Evolutionary conservation across 441 rosid genomes (phyloP).

Genomic region (Gossypium gossypioides): DNA sequence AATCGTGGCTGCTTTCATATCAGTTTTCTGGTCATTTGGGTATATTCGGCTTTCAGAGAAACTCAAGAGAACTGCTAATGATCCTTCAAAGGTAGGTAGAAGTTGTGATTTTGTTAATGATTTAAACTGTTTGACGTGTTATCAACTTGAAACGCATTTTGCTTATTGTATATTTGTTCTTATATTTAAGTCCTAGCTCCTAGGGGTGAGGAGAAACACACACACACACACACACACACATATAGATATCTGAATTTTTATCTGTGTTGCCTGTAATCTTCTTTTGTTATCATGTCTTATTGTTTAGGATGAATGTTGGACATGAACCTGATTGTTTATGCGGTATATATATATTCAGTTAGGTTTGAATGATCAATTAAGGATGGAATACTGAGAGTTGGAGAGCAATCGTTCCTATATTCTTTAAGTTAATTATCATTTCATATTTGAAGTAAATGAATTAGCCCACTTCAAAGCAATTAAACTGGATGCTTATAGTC

Average conservation of each 20-base stretch:
- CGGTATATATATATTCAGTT: neutral
- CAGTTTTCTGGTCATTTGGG: slow-evolving; percentile 91
- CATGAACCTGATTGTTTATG: neutral
- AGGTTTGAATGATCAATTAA: neutral
- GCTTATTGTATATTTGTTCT: neutral
- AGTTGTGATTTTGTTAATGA: neutral
- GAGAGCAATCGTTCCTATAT: neutral
- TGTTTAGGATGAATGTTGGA: neutral
- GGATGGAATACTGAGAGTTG: neutral
- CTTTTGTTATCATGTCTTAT: neutral
- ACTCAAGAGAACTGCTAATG: slow-evolving; percentile 59
- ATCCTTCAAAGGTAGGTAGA: slow-evolving; percentile 75
- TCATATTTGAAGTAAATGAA: neutral
- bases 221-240: too few species aligned
- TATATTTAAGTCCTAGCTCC: neutral
- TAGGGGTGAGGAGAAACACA: neutral
- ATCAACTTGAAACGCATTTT: neutral
- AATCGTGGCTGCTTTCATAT: slow-evolving; percentile 74
- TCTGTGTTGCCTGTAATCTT: neutral
- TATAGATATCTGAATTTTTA: neutral
- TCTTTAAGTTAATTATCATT: slow-evolving; percentile 1
- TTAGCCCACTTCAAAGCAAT: neutral
- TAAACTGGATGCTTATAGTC: neutral
- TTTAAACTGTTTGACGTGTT: neutral
- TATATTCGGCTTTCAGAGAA: slow-evolving; percentile 79